Conservation (phyloP, 139 green algal species). For the Micractinium sp. region DNA sequence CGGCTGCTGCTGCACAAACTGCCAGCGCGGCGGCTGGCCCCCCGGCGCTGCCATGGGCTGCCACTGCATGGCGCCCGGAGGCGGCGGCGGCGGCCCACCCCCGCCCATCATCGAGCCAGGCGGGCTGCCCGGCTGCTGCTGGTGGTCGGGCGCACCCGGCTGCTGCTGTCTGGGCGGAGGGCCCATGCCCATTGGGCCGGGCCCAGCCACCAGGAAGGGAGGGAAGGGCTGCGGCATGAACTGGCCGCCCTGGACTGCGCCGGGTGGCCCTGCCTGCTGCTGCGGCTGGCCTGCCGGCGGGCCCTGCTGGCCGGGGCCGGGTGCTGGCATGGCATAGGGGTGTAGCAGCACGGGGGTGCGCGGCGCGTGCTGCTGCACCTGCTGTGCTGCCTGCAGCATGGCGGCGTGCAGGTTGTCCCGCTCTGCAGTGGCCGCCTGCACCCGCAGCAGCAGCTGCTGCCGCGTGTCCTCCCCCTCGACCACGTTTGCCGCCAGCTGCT, state of each 20-base stretch:
- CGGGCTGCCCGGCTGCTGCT: not conserved
- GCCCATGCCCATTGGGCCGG: not conserved
- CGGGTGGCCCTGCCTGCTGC: not conserved
- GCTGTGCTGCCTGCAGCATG: not conserved
- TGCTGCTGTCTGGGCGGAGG: not conserved
- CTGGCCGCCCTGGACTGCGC: not conserved
- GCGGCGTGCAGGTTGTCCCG: not conserved
- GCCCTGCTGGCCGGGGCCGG: not conserved
- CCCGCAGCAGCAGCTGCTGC: not conserved
- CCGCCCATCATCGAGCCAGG: not conserved
- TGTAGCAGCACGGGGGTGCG: not conserved
- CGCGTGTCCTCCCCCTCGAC: not conserved
- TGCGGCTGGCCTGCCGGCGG: not conserved
- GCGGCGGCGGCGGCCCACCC: not conserved
- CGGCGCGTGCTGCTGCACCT: constrained; percentile 1
- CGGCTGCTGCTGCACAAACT: not conserved
- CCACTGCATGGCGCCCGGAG: constrained; percentile 2
- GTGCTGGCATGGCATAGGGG: constrained; percentile 1
- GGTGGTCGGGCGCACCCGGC: not conserved
- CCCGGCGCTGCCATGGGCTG: not conserved
- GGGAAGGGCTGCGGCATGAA: constrained; percentile 4
- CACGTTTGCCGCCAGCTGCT: not conserved
- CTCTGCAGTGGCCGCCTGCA: not conserved
- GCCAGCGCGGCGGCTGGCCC: not conserved
- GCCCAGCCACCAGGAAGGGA: not conserved